Base-by-base conservation (phyloP, 495 filamentous ascomycete species). In the Hapsidospora chrysogenum region DNA sequence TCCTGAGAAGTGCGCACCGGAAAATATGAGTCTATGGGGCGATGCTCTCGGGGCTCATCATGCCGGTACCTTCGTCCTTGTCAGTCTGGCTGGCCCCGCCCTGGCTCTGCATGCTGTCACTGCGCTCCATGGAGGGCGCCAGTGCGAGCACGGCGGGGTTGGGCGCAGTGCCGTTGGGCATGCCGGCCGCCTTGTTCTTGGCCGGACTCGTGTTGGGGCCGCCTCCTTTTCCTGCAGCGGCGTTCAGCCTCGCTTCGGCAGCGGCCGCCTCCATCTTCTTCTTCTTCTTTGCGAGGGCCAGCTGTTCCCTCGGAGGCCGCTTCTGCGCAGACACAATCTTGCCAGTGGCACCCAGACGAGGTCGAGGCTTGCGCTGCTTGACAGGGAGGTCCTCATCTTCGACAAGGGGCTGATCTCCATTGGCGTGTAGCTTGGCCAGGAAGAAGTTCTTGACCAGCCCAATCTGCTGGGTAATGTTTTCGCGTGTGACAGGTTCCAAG, bases 301-400 rank as follows among this genome's bases (percentile, higher is more conserved):
- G 72, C 45, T 81, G 79, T 41, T 82, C 77, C 47, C 74, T 74
- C 26, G 78, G 70, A 15, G 85, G 82, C 17, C 89, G 68, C 56
- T 99, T 99, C 37, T 85, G 74, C 13, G 87, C 86, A 32, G 75
- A 79, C 6, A 78, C 70, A 36, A 99, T 99, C 64, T 96, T 96
- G 39, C 89, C 89, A 15, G 81, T 94, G 27, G 87, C 84, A 37
- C 85, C 85, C 14, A 99, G 71, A 41, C 89, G 67, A n/a, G 89
- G 85, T 46, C 83, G 82, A n/a, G 85, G 82, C 38, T 78, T 74
- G 29, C 87, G 66, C 56, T 95, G 86, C 53, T 96, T 96, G 20
- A 70, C 65, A 18, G 92, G 92, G 17, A 99, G 58, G 42, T 96
- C 87, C 45, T 96, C 85, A 53, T 99, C 89, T 63, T 99, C 89